Evolutionary conservation across 225 moss, liverwort and hornwort species (phyloP), one percentile per base, ranked within the genome.

Genomic region (Physcomitrellopsis africana): DNA sequence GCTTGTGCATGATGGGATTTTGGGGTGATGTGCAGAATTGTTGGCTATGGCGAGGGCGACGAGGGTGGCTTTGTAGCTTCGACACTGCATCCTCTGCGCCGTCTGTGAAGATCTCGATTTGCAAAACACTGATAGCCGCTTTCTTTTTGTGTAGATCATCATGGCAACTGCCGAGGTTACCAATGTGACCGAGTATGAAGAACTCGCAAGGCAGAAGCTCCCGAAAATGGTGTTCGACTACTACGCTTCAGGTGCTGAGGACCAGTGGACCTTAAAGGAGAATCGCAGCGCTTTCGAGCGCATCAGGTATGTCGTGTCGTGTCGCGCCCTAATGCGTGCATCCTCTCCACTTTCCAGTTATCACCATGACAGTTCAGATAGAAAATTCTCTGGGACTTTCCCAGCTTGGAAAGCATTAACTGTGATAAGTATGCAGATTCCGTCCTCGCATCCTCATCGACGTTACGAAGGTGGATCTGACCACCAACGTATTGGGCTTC

Each of bases 401-500:
- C 24, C 24, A 24, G 24, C 24, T 24, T 24, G 24, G 24, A 24
- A 24, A 1, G 1, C 24, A 24, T 24, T 24, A 24, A 24, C 24
- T 24, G 24, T 24, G 24, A 24, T 24, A 6, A 49, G 26, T 78
- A 53, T 68, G 19, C 84, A 95, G 95, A 79, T 85, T 95, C 55
- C 87, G 89, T 37, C 95, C 95, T 18, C 93, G 93, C 47, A 87
- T 93, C 60, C 79, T 93, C 53, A 81, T 95, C n/a, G 89, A 93
- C 58, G 90, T 95, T 20, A 86, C 85, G 23, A 82, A 84, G 46
- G 85, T 93, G 8, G 93, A 93, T 43, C 69, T 91, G 12, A 77
- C 85, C 48, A 91, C 93, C 52, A 82, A 82, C 27, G 93, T 92
- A 1, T 65, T 95, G 78, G 93, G 95, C 43, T 91, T 84, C 78